Conservation (phyloP, 1,139 yeast species). For the Casaregolazyma lundiana region DNA sequence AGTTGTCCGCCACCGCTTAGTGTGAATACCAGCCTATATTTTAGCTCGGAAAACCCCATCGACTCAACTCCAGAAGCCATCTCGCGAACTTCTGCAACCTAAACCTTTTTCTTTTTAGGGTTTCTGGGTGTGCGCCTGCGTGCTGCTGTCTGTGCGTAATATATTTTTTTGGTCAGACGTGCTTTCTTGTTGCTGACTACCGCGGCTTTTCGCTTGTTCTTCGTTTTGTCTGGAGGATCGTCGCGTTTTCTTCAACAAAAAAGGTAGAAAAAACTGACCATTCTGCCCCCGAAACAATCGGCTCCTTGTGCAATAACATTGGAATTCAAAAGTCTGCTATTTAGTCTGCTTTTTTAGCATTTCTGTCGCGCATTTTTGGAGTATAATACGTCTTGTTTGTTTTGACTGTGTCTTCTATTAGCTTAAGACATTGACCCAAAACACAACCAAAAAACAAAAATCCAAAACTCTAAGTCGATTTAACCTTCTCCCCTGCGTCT, state of each 20-base stretch:
- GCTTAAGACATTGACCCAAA: background rate
- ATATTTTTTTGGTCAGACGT: background rate
- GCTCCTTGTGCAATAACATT: too few species aligned
- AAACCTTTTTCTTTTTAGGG: background rate
- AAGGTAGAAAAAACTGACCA: background rate
- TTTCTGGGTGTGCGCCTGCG: background rate
- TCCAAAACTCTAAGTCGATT: conserved; percentile 1
- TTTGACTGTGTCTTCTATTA: background rate
- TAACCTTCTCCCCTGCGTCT: background rate
- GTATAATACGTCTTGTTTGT: background rate
- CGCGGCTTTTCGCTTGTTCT: background rate
- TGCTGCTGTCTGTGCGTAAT: background rate
- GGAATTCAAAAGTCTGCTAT: too few species aligned
- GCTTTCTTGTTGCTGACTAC: background rate
- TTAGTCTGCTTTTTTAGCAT: background rate
- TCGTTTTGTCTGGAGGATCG: background rate
- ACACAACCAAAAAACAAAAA: background rate
- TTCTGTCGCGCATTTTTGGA: background rate
- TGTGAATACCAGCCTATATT: too few species aligned
- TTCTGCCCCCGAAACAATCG: too few species aligned
- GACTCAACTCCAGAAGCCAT: too few species aligned
- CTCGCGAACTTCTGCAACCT: background rate
- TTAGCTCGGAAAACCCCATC: too few species aligned
- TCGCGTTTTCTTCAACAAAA: background rate
- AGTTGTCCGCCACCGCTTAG: too few species aligned